Conservation (phyloP, 1,284 basidiomycete species). For the Caloboletus inedulis region DNA sequence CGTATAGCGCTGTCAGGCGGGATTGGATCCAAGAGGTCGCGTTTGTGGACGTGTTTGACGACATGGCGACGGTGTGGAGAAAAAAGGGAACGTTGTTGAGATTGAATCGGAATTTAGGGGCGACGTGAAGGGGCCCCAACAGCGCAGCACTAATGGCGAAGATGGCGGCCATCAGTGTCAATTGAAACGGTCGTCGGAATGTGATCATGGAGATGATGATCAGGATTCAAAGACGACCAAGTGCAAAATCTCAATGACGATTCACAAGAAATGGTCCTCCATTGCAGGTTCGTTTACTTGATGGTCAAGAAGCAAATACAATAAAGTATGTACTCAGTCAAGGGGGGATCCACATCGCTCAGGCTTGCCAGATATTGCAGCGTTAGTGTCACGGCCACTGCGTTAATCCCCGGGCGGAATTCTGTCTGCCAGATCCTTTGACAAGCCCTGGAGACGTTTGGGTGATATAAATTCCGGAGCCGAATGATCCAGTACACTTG, state of each 20-base stretch:
- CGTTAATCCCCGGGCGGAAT: too few relatives aligned
- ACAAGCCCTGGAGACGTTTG: background rate
- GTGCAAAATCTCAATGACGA: too few relatives aligned
- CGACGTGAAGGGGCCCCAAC: background rate
- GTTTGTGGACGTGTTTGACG: background rate
- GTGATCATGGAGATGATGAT: background rate
- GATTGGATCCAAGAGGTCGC: constrained; percentile 27
- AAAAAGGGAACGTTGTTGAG: background rate
- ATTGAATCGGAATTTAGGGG: background rate
- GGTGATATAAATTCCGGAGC: too few relatives aligned
- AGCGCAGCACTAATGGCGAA: constrained; percentile 5
- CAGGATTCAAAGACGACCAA: too few relatives aligned
- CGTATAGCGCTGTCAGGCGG: constrained; percentile 29
- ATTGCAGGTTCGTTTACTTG: too few relatives aligned
- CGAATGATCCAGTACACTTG: background rate
- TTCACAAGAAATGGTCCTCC: too few relatives aligned
- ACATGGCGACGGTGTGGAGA: background rate
- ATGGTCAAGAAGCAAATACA: too few relatives aligned
- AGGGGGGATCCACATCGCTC: too few relatives aligned
- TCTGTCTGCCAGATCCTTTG: background rate
- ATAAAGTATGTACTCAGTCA: too few relatives aligned
- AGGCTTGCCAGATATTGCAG: too few relatives aligned
- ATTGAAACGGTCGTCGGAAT: background rate
- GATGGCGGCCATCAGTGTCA: background rate
- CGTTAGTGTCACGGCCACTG: too few relatives aligned